These are phyloP conservation scores for Limtongia smithiae DNA, from an alignment of 805 yeast genomes.

Conservation along the genomic window DNA sequence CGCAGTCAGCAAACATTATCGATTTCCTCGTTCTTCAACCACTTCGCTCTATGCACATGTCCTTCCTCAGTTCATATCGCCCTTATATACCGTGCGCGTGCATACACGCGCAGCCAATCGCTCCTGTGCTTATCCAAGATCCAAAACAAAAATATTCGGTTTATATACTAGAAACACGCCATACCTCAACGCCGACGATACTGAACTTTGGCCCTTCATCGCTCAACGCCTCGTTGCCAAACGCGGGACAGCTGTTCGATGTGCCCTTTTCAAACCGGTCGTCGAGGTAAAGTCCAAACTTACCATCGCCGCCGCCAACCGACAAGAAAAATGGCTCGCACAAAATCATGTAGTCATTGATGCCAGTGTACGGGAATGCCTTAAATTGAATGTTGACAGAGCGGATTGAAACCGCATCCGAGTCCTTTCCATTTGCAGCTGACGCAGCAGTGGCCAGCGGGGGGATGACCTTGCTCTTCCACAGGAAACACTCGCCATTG, in stretches of 20 bases:
- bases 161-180: slow-evolving; percentile 53
- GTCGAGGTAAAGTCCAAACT: slow-evolving; percentile 87
- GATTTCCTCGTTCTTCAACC: too few species aligned
- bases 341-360: slow-evolving; percentile 80
- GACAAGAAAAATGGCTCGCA: slow-evolving; percentile 75
- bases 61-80: too few species aligned
- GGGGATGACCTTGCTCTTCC: slow-evolving; percentile 67
- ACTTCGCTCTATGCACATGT: too few species aligned
- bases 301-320: slow-evolving; percentile 85
- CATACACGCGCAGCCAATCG: too few species aligned
- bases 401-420: slow-evolving; percentile 13
- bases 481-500: slow-evolving; percentile 90
- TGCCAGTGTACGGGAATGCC: slow-evolving; percentile 84
- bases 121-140: too few species aligned
- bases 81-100: too few species aligned
- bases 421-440: slow-evolving; percentile 52
- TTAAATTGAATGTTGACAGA: slow-evolving; percentile 48
- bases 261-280: slow-evolving; percentile 72
- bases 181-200: slow-evolving; percentile 74
- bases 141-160: too few species aligned
- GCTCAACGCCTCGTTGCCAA: slow-evolving; percentile 80
- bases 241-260: slow-evolving; percentile 72
- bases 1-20: too few species aligned
- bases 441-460: slow-evolving; percentile 75
- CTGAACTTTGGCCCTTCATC: slow-evolving; percentile 60